Evolutionary conservation across 2,329 filamentous ascomycete genomes (phyloP).

Genomic region (Neofusicoccum parvum): DNA sequence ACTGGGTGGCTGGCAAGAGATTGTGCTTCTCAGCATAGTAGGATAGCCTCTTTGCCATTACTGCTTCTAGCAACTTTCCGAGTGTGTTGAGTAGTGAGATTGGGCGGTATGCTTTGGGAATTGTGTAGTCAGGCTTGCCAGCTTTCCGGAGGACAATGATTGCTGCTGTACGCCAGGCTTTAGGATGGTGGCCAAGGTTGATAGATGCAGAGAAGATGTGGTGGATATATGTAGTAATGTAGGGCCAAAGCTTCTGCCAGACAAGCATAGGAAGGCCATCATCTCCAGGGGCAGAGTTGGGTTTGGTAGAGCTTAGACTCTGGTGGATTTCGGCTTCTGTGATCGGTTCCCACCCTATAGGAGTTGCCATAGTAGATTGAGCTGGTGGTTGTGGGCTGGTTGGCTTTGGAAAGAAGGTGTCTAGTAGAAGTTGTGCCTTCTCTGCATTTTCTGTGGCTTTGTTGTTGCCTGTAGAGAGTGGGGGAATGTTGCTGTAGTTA

Average conservation of each 20-base stretch:
- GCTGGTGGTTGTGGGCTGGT: neutral
- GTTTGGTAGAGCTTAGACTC: neutral
- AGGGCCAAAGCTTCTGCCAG: neutral
- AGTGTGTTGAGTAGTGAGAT: slow-evolving; percentile 31
- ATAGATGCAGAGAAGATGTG: neutral
- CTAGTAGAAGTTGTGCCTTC: slow-evolving; percentile 2
- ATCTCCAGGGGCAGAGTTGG: neutral
- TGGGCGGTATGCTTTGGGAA: slow-evolving; percentile 28
- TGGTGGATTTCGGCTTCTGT: neutral
- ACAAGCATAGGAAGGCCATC: slow-evolving; percentile 2
- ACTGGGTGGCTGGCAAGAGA: slow-evolving; percentile 29
- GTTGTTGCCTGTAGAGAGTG: neutral
- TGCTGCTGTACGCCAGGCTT: slow-evolving; percentile 20
- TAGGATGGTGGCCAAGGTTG: neutral
- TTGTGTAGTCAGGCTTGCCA: slow-evolving; percentile 30
- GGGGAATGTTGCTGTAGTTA: neutral
- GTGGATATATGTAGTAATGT: neutral
- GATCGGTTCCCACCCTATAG: neutral
- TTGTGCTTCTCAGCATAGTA: slow-evolving; percentile 25
- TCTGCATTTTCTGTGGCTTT: neutral
- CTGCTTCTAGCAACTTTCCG: slow-evolving; percentile 26
- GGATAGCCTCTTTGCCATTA: slow-evolving; percentile 26
- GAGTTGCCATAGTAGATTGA: neutral
- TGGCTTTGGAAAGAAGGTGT: slow-evolving; percentile 8
- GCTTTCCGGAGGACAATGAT: slow-evolving; percentile 27